A percentile compares a stretch with the other conserved stretches of the same genome.
Conservation (phyloP, 805 yeast genomes). For the Spathaspora girioi region DNA sequence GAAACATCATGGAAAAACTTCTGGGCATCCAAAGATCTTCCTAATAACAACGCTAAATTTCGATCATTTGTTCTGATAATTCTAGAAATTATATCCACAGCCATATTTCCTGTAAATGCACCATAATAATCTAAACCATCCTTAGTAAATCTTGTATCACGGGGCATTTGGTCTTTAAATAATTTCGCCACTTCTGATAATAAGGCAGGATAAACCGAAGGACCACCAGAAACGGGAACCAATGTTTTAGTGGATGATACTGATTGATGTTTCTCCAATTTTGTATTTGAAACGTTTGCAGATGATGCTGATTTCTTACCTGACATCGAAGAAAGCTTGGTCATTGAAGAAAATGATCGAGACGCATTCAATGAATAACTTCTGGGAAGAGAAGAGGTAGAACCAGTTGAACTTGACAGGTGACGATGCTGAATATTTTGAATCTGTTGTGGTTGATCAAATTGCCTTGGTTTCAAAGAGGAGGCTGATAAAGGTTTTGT, state of each 20-base stretch:
- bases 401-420: constrained; percentile 14
- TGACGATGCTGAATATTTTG: constrained; percentile 10
- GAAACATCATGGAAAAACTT: constrained; percentile 93
- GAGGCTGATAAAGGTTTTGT: constrained; percentile 22
- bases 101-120: constrained; percentile 90
- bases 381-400: constrained; percentile 24
- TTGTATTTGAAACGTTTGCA: constrained; percentile 30
- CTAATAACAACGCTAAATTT: constrained; percentile 81
- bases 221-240: constrained; percentile 20
- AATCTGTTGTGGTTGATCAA: constrained; percentile 1
- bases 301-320: constrained; percentile 37
- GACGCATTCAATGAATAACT: constrained; percentile 37
- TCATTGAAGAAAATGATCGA: constrained; percentile 38
- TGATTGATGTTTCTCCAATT: constrained; percentile 3
- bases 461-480: constrained; percentile 8
- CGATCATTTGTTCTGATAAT: constrained; percentile 89
- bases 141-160: constrained; percentile 74
- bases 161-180: constrained; percentile 61
- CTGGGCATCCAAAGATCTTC: constrained; percentile 91
- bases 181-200: constrained; percentile 79
- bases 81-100: constrained; percentile 84
- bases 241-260: neutral
- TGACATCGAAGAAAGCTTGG: constrained; percentile 38
- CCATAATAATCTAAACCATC: constrained; percentile 91
- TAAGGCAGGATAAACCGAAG: constrained; percentile 85